A percentile compares a stretch with the other conserved stretches of the same genome.
phyloP scores from a whole-genome alignment of 2,329 filamentous ascomycete genomes.

The Biscogniauxia sp. region DNA sequence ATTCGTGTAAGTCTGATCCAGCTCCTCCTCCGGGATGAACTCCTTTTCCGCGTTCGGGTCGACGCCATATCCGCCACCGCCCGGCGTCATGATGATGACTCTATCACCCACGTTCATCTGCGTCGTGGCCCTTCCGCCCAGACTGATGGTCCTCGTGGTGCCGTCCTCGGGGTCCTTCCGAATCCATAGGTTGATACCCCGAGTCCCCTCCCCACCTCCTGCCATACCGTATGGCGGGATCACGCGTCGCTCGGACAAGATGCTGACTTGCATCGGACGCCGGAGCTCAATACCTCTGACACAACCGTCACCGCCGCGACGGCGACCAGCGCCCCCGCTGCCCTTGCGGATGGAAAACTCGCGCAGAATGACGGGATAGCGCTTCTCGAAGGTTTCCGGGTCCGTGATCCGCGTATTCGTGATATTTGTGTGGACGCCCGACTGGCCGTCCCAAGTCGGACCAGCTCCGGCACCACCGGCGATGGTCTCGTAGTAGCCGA shows the following conservation, averaged over 20 bases:
- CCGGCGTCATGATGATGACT: conserved; percentile 59
- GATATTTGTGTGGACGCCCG: conserved; percentile 70
- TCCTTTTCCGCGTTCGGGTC: conserved; percentile 9
- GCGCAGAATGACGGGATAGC: conserved; percentile 66
- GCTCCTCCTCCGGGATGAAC: conserved; percentile 7
- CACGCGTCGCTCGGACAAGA: conserved; percentile 67
- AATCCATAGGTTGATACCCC: conserved; percentile 69
- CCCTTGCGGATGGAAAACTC: conserved; percentile 59
- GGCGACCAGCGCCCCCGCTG: conserved; percentile 57
- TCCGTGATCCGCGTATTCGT: conserved; percentile 74
- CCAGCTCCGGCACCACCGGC: conserved; percentile 67
- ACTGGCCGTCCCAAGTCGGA: conserved; percentile 62
- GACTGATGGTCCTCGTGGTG: conserved; percentile 44
- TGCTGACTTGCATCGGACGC: conserved; percentile 66
- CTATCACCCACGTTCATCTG: conserved; percentile 57
- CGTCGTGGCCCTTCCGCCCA: conserved; percentile 60
- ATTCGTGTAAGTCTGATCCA: background rate
- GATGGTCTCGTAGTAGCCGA: conserved; percentile 76
- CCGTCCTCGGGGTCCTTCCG: conserved; percentile 15
- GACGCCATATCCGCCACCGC: conserved; percentile 50
- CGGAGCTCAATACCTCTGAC: conserved; percentile 70
- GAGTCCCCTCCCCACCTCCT: conserved; percentile 63
- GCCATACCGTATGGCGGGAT: conserved; percentile 69
- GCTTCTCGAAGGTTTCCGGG: conserved; percentile 65
- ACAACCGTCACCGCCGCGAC: conserved; percentile 64